Percentiles rank a stretch among this genome's conserved stretches.
These are phyloP conservation scores for Fusarium pininemorale DNA, from an alignment of 2,329 filamentous ascomycete species.

Conservation along the genomic window DNA sequence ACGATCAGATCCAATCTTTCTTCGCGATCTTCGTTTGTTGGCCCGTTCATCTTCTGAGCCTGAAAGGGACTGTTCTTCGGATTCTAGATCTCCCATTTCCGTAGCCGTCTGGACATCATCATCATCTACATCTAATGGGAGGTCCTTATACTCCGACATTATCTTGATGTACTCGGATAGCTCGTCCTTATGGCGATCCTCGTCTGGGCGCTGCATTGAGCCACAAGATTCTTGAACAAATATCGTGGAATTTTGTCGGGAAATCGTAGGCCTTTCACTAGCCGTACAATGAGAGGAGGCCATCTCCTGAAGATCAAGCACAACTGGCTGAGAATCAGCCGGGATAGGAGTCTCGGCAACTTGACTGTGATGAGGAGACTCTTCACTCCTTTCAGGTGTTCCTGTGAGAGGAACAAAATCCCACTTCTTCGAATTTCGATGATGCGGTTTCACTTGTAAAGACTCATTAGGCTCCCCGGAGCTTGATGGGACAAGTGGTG, in stretches of 20 bases:
- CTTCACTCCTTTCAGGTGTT: conserved; percentile 50
- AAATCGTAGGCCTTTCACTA: not conserved
- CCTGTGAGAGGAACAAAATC: conserved; percentile 50
- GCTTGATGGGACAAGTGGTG: not conserved
- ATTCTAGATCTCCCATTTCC: conserved; percentile 20
- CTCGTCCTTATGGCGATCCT: conserved; percentile 55
- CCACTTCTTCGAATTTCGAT: conserved; percentile 49
- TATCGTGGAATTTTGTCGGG: not conserved
- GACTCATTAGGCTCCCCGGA: conserved; percentile 47
- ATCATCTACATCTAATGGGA: conserved; percentile 64
- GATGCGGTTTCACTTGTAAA: conserved; percentile 59
- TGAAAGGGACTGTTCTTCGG: conserved; percentile 21
- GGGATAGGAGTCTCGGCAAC: conserved; percentile 25
- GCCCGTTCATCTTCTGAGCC: conserved; percentile 38
- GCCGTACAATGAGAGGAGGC: not conserved
- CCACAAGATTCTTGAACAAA: not conserved
- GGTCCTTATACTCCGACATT: conserved; percentile 66
- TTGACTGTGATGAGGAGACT: conserved; percentile 42
- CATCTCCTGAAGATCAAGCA: conserved; percentile 33
- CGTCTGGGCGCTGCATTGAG: not conserved
- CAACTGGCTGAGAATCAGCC: conserved; percentile 40
- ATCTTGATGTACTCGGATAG: conserved; percentile 72
- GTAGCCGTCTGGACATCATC: conserved; percentile 50
- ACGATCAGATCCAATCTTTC: conserved; percentile 28
- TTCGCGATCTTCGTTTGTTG: conserved; percentile 27